Conservation (phyloP, 2,329 filamentous ascomycete species). For the Xylariaceae sp. region DNA sequence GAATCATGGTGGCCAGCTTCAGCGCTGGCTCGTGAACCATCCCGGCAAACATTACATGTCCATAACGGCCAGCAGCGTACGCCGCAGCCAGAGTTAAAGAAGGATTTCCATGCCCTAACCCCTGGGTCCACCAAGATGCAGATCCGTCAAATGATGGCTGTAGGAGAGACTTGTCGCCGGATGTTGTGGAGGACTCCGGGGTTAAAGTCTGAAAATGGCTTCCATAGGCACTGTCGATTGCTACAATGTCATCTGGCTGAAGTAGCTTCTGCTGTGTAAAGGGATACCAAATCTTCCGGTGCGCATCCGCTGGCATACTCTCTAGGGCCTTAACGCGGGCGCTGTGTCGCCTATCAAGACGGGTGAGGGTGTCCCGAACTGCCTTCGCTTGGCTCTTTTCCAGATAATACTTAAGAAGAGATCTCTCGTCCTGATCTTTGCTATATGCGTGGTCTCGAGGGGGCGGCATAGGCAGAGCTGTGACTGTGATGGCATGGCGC, state of each 20-base stretch:
- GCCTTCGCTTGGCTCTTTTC: conserved; percentile 46
- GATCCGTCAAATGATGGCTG: conserved; percentile 80
- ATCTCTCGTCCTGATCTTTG: conserved; percentile 51
- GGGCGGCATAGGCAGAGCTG: conserved; percentile 66
- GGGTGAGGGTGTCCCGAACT: conserved; percentile 53
- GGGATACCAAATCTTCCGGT: conserved; percentile 78
- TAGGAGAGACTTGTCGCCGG: conserved; percentile 47
- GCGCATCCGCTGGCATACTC: conserved; percentile 65
- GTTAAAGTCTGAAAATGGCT: conserved; percentile 73
- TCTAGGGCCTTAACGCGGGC: conserved; percentile 67
- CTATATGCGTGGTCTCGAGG: conserved; percentile 35
- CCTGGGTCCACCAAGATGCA: conserved; percentile 92
- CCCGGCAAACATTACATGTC: conserved; percentile 86
- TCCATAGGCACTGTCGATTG: conserved; percentile 80
- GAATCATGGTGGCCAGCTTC: conserved; percentile 67
- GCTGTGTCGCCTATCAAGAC: conserved; percentile 59
- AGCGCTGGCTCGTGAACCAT: conserved; percentile 81
- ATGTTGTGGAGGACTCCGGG: conserved; percentile 1
- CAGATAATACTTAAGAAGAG: conserved; percentile 67
- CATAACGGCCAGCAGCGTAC: conserved; percentile 82
- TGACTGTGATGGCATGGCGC: conserved; percentile 61
- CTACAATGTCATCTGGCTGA: conserved; percentile 65
- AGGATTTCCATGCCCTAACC: conserved; percentile 79
- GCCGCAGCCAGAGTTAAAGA: conserved; percentile 75
- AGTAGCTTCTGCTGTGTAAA: conserved; percentile 80